Conservation (phyloP, 306 rosid genomes). For the Canavalia gladiata region DNA sequence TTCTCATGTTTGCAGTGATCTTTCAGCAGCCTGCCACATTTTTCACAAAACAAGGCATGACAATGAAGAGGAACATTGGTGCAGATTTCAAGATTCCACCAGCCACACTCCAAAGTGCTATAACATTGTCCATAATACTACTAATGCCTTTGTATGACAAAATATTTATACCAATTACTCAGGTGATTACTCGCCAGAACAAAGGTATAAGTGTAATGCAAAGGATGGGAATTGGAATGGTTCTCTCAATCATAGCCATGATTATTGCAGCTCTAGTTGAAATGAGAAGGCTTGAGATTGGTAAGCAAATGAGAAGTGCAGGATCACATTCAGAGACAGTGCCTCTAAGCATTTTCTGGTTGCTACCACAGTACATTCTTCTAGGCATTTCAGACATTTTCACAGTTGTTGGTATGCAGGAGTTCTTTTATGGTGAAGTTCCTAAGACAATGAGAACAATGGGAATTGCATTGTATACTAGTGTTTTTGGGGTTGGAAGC, state of each 20-base stretch:
- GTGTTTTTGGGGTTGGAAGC: constrained; percentile 98
- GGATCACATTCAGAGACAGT: constrained; percentile 56
- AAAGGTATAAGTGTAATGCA: constrained; percentile 84
- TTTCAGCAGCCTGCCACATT: constrained; percentile 91
- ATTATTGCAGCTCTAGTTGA: constrained; percentile 80
- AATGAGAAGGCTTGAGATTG: constrained; percentile 68
- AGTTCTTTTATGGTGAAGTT: constrained; percentile 90
- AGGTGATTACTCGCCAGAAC: constrained; percentile 57
- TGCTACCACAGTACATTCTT: constrained; percentile 87
- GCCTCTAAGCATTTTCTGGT: constrained; percentile 82
- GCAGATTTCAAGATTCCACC: constrained; percentile 84
- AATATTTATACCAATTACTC: constrained; percentile 77
- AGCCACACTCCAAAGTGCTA: constrained; percentile 89
- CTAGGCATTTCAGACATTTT: constrained; percentile 89
- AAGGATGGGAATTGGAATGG: constrained; percentile 97
- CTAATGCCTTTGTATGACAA: constrained; percentile 86
- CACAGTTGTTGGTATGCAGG: constrained; percentile 97
- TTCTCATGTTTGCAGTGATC: constrained; percentile 92
- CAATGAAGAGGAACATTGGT: constrained; percentile 89
- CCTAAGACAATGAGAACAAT: constrained; percentile 82
- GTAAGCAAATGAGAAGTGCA: constrained; percentile 47
- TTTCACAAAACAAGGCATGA: constrained; percentile 96
- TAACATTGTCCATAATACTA: constrained; percentile 78
- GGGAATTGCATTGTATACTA: constrained; percentile 81
- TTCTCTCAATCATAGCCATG: constrained; percentile 88